Conservation (phyloP, 2,329 filamentous ascomycete species). For the Venturia asperata region DNA sequence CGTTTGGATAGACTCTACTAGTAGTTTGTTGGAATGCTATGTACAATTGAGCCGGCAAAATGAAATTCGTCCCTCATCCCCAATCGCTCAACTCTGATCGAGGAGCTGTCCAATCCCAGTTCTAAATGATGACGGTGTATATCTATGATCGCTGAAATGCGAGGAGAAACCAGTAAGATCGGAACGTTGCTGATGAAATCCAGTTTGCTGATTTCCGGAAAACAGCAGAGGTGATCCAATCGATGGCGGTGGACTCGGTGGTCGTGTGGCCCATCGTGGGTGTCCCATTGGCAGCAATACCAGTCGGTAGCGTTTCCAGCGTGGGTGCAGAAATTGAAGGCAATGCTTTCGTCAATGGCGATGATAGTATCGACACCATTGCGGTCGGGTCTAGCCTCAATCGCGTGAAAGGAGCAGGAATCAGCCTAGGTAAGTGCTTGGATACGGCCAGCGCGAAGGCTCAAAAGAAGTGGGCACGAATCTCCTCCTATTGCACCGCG, state of each 20-base stretch:
- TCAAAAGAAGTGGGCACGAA: background rate
- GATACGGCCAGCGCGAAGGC: background rate
- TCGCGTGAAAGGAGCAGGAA: background rate
- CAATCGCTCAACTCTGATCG: background rate
- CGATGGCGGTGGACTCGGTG: background rate
- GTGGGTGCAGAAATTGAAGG: too few species aligned
- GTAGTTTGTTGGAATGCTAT: background rate
- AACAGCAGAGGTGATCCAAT: too few species aligned
- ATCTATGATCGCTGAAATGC: background rate
- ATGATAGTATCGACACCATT: too few species aligned
- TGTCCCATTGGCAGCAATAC: background rate
- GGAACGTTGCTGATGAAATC: too few species aligned
- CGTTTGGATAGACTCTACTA: too few species aligned
- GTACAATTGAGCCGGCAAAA: background rate
- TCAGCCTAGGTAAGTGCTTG: background rate
- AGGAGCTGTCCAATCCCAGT: background rate
- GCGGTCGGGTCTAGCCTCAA: too few species aligned
- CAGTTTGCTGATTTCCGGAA: too few species aligned
- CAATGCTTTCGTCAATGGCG: too few species aligned
- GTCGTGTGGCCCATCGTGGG: background rate
- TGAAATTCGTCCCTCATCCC: background rate
- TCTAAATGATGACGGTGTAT: background rate
- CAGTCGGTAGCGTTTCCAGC: background rate
- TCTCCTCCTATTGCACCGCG: slow-evolving; percentile 11
- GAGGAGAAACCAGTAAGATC: too few species aligned